These are phyloP conservation scores for Zalaria obscura DNA, from an alignment of 2,329 filamentous ascomycete genomes.

Conservation along the genomic window DNA sequence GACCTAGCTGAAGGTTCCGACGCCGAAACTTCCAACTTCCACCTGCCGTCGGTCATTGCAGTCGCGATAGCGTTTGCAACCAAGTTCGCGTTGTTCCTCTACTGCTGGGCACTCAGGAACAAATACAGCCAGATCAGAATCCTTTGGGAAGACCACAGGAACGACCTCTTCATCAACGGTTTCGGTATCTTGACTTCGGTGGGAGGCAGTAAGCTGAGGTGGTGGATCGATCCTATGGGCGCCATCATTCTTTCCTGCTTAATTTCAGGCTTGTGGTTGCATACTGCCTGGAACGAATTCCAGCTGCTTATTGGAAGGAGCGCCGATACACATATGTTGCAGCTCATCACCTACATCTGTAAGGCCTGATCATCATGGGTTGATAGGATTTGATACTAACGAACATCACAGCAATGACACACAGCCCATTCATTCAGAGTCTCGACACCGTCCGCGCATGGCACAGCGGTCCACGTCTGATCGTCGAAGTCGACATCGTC, in stretches of 20 bases:
- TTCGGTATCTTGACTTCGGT: conserved; percentile 73
- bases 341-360: conserved; percentile 91
- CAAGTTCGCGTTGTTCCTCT: conserved; percentile 72
- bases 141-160: conserved; percentile 92
- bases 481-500: conserved; percentile 92
- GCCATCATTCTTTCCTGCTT: conserved; percentile 70
- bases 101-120: conserved; percentile 83
- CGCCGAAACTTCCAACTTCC: conserved; percentile 40
- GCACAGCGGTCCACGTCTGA: conserved; percentile 73
- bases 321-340: conserved; percentile 71
- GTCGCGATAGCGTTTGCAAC: conserved; percentile 73
- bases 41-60: conserved; percentile 71
- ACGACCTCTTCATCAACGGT: conserved; percentile 94
- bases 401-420: conserved; percentile 50
- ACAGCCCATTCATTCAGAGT: conserved; percentile 64
- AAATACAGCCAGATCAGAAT: conserved; percentile 86
- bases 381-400: background rate
- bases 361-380: conserved; percentile 12
- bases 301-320: conserved; percentile 80
- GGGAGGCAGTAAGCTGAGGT: conserved; percentile 70
- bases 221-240: conserved; percentile 93
- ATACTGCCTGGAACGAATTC: conserved; percentile 80
- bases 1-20: conserved; percentile 45
- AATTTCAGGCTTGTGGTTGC: conserved; percentile 68
- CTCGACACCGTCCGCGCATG: conserved; percentile 95